Base-by-base conservation (phyloP, 2,329 filamentous ascomycete genomes). In the Pseudocercospora crystallina region DNA sequence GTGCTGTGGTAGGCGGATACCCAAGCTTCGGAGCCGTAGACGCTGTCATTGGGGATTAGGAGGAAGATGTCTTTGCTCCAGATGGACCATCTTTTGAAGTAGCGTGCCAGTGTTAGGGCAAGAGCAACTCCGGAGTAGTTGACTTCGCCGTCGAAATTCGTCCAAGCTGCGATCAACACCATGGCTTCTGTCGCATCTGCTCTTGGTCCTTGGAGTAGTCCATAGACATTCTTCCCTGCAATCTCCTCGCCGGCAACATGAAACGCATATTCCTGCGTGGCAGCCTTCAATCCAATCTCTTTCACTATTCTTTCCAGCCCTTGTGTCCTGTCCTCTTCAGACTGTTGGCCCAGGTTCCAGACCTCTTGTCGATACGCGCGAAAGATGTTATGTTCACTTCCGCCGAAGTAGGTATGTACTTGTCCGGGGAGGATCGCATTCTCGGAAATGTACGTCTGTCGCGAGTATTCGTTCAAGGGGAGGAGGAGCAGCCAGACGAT, bases 31-130 rank as follows among this genome's bases (percentile, higher is more conserved):
- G 90, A 89, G 1, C 92, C 94, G 9, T 89, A 87, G 52, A 85
- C 87, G 69, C 90, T 95, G 71, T 99, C 94, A 0, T 89, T 86
- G 0, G 94, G 85, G 40, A 99, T 80, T 5, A 99, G 73, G 61
- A 99, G 84, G 51, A 99, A 92, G 60, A 99, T 96, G 69, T 99
- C 94, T 72, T 99, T 99, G 52, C 91, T 96, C 94, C 94, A 99
- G 26, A 99, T 79, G 46, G 90, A 96, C 94, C 94, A 99, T 61
- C 88, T 83, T 72, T 95, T 96, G 75, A 99, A 97, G 72, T 99
- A 99, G 59, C 94, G 83, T 26, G 90, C 89, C 60, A 99, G 73
- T 0, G 92, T 91, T 63, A 99, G 74, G 2, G 90, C 85, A 30
- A 99, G 79, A 7, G 90, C 86, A 5, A 99, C 85, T 13, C 92